These are phyloP conservation scores for Saccharomyces hybrid DNA, from an alignment of 1,139 yeast genomes.

Conservation along the genomic window DNA sequence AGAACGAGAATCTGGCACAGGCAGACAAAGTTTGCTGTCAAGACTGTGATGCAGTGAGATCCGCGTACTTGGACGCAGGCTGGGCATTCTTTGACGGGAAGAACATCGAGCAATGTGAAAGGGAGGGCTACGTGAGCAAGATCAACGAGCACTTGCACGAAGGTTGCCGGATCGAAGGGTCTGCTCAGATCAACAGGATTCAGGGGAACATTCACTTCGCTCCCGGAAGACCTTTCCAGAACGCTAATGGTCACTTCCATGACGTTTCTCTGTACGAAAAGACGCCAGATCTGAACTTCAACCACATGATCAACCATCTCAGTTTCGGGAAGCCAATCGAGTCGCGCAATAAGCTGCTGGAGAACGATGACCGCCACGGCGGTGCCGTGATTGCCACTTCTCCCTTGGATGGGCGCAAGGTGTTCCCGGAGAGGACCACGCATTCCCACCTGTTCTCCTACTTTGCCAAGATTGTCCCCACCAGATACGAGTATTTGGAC, in stretches of 20 bases:
- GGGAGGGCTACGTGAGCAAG: constrained; percentile 68
- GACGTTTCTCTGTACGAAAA: constrained; percentile 67
- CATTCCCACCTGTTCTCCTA: constrained; percentile 56
- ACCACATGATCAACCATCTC: constrained; percentile 70
- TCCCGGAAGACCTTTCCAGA: constrained; percentile 68
- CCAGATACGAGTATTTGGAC: constrained; percentile 67
- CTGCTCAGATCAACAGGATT: constrained; percentile 72
- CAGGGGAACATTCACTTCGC: constrained; percentile 93
- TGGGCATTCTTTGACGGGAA: constrained; percentile 93
- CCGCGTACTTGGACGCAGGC: constrained; percentile 65
- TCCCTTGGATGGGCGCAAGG: constrained; percentile 60
- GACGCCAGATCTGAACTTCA: constrained; percentile 51
- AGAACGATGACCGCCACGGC: constrained; percentile 16
- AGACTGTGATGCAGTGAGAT: constrained; percentile 70
- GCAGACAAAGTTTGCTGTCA: constrained; percentile 59
- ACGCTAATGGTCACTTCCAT: constrained; percentile 62
- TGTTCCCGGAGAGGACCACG: constrained; percentile 42
- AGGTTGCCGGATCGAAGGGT: constrained; percentile 84
- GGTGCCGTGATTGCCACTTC: constrained; percentile 40
- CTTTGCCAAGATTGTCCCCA: constrained; percentile 83
- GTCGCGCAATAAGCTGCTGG: constrained; percentile 14
- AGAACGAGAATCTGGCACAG: constrained; percentile 35
- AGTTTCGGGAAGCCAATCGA: constrained; percentile 69
- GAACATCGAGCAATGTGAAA: constrained; percentile 82
- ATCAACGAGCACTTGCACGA: constrained; percentile 57